Base-by-base conservation (phyloP, 2,329 filamentous ascomycete genomes). In the Arthrobotrys musiformis region DNA sequence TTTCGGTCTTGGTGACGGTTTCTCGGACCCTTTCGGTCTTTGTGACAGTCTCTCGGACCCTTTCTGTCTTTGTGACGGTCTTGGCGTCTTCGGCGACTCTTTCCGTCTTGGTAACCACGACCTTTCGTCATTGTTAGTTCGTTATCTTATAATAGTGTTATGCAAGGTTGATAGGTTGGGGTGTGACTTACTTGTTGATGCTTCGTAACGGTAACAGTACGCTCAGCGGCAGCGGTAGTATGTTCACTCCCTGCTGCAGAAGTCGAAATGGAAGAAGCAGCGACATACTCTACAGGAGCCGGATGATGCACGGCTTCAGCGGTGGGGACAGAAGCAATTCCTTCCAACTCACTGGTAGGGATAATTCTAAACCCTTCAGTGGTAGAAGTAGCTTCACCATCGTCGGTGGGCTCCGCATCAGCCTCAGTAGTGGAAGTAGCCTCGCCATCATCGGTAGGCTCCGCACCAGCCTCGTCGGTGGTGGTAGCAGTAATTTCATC, bases 351-450 rank as follows among this genome's bases (percentile, higher is more conserved):
- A 40, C 70, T 64, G 0, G 70, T 61, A 22, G 70, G 48, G 17
- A 74, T 74, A 15, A 74, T 46, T n/a, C 50, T 64, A 28, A 74
- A 74, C 7, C 70, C 70, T 19, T 75, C 70, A 22, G 72, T 76
- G 4, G 72, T 58, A 26, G 63, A 28, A 30, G 33, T 11, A 19
- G 28, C 42, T 11, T 13, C 58, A 24, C 22, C 40, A 26, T 44
- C 37, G 19, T 44, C 37, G 17, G 58, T 63, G n/a, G 35, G 26
- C 7, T 46, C 37, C 5, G 42, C 60, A 2, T 17, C 37, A 17
- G 40, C 60, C 11, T 22, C 40, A 40, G 30, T 42, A 50, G 35
- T 62, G 6, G 58, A 7, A 2, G 19, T n/a, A 35, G 37, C 17
- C 8, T n/a, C 35, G 28, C 13, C 46, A n/a, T 50, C 46, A 50